Percentiles rank a stretch among this genome's conserved stretches.
phyloP scores from a whole-genome alignment of 306 rosid genomes.

The Styphnolobium japonicum region DNA sequence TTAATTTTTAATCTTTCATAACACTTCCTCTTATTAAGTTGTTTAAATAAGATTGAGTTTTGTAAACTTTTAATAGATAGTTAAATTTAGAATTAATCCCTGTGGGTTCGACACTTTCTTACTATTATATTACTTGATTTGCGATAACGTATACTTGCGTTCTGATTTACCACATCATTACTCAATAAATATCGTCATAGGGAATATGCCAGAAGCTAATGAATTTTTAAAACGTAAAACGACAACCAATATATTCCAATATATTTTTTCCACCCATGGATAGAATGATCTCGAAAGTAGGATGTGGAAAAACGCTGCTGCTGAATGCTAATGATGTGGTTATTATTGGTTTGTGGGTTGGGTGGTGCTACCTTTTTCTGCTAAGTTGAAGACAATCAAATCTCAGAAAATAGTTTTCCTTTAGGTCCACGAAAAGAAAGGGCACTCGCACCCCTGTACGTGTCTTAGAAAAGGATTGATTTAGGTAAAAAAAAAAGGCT shows the following conservation, averaged over 20 bases:
- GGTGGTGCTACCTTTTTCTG: conserved; percentile 7
- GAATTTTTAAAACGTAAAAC: conserved; percentile 10
- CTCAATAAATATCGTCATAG: background rate
- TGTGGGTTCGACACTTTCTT: too few relatives aligned
- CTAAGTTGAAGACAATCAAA: conserved; percentile 18
- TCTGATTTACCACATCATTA: too few relatives aligned
- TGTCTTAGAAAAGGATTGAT: background rate
- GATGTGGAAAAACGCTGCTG: conserved; percentile 42
- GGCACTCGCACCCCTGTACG: background rate
- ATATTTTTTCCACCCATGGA: background rate
- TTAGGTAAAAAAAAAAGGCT: conserved; percentile 10
- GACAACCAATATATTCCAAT: background rate
- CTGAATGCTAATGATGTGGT: conserved; percentile 24
- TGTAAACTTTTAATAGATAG: too few relatives aligned
- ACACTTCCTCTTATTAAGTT: too few relatives aligned
- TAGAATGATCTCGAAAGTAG: conserved; percentile 22
- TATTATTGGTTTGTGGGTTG: conserved; percentile 22
- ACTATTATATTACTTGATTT: too few relatives aligned
- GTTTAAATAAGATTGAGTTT: too few relatives aligned
- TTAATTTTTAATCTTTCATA: too few relatives aligned
- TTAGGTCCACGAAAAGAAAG: conserved; percentile 22
- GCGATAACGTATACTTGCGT: too few relatives aligned
- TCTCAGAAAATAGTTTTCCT: conserved; percentile 3
- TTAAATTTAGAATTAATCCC: too few relatives aligned
- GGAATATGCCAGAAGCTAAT: conserved; percentile 8